Base-by-base conservation (phyloP, 2,329 filamentous ascomycete species). In the Coniochaeta prunicola region DNA sequence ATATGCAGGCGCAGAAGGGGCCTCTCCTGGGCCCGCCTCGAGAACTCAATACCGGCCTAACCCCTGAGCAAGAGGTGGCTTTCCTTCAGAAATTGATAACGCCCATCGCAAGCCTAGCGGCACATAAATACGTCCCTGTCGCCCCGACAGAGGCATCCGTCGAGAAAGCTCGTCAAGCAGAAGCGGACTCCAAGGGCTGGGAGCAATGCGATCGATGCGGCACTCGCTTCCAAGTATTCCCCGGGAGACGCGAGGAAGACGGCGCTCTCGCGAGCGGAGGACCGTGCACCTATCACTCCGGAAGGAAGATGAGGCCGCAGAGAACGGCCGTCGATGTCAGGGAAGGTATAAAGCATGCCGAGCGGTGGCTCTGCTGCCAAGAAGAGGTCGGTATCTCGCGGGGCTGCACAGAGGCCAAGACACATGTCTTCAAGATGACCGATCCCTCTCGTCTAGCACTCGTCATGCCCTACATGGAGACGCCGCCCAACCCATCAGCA, bases 191-290 rank as follows among this genome's bases (percentile, higher is more conserved):
- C 13, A 82, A 85, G 57, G 90, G 90, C 54, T 96, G 88, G 80
- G 94, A 99, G 74, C 81, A 85, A 56, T 99, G 94, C 67, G 92
- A 96, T 67, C 87, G 94, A 21, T 99, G 94, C 73, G 80, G 80
- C 45, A 85, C 86, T 34, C 86, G 93, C 24, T 99, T 99, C 68
- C 91, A 96, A 68, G 91, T 96, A 3, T 97, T 96, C 64, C 91
- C 92, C 0, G 91, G 92, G 3, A 86, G 93, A 45, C 84, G 92
- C 58, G 83, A 87, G 60, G 82, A 87, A 64, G 94, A 96, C 53
- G 87, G 86, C 0, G 80, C 89, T 2, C 81, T 96, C 17, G 83
- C 90, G 0, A 88, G 86, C 0, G 90, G 90, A 26, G 92, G 92
- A 0, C 76, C 77, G 36, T 99, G 96, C 73, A 86, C 77, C 0